Base-by-base conservation (phyloP, 768 basidiomycete genomes). In the Boletus edulis region DNA sequence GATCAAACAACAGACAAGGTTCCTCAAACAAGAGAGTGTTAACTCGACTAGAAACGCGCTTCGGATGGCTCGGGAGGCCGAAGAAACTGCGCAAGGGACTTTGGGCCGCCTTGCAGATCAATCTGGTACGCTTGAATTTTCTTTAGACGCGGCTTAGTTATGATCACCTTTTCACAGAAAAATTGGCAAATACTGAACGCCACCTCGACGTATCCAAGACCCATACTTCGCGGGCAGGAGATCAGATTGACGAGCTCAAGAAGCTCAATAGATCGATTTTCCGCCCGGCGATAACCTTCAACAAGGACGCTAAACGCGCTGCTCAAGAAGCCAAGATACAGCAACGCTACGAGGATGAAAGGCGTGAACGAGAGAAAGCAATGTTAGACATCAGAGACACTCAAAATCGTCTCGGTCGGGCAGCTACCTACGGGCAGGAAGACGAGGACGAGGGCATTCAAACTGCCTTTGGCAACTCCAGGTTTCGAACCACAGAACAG, bases 251-350 rank as follows among this genome's bases (percentile, higher is more conserved):
- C 57, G 95, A 98, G 71, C 84, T 99, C 52, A 95, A 94, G 73
- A 81, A 94, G 68, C 84, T 99, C 52, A 98, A 98, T 72, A 83
- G 86, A 34, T 94, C 92, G 38, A 98, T 99, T 69, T 98, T 99
- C 78, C 83, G 87, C 46, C 95, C 92, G 10, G 93, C 84, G 53
- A 86, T 97, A 61, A 86, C 87, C 0, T 96, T 89, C 72, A 96
- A 98, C 78, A 99, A 97, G 72, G 87, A 93, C 37, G 81, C 79
- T 17, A 98, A 98, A 72, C 90, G 94, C 46, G 82, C 83, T 5
- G 91, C 89, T 14, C 85, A 93, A 62, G 94, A 97, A 66, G 82
- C 83, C 31, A 91, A 93, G 67, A 76, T 97, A 22, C 82, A 86
- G 70, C 74, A 84, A 46, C 92, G 94, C 14, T 95, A 95, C 65